Percentiles rank a stretch among this genome's conserved stretches.
Conservation (phyloP, 257 asterid species). For the Scutellaria galericulata region DNA sequence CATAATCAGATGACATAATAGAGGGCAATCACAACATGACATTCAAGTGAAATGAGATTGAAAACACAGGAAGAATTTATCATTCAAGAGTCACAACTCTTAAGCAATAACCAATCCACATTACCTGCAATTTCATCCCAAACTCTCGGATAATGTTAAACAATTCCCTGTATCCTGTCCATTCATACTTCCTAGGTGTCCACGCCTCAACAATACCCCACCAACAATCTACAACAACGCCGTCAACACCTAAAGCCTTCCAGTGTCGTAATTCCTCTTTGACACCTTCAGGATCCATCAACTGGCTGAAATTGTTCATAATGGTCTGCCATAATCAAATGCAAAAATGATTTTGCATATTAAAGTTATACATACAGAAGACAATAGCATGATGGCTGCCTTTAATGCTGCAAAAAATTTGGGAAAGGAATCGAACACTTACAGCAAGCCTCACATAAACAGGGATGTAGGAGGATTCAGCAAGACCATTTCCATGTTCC, state of each 20-base stretch:
- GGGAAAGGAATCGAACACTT: conserved; percentile 40
- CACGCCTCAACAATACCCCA: conserved; percentile 81
- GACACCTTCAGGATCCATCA: conserved; percentile 71
- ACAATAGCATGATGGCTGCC: neutral
- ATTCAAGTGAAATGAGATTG: conserved; percentile 4
- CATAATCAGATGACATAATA: neutral
- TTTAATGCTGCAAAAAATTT: conserved; percentile 17
- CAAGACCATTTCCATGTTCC: conserved; percentile 55
- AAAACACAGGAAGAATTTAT: conserved; percentile 6
- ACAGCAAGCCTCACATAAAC: conserved; percentile 69
- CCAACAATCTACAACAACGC: conserved; percentile 71
- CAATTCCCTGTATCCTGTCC: conserved; percentile 73
- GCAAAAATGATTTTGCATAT: conserved; percentile 19
- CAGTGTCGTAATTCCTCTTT: conserved; percentile 62
- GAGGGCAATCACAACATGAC: conserved; percentile 13
- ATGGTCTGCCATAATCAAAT: conserved; percentile 51
- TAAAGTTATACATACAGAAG: conserved; percentile 26
- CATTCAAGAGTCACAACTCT: conserved; percentile 18
- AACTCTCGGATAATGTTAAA: conserved; percentile 63
- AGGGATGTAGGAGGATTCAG: conserved; percentile 61
- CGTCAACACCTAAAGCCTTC: conserved; percentile 62
- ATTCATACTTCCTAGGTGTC: conserved; percentile 67
- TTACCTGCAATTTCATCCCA: conserved; percentile 74
- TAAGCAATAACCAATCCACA: conserved; percentile 16
- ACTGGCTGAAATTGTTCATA: conserved; percentile 72